Base-by-base conservation (phyloP, 306 rosid species). In the Medicago ruthenica region DNA sequence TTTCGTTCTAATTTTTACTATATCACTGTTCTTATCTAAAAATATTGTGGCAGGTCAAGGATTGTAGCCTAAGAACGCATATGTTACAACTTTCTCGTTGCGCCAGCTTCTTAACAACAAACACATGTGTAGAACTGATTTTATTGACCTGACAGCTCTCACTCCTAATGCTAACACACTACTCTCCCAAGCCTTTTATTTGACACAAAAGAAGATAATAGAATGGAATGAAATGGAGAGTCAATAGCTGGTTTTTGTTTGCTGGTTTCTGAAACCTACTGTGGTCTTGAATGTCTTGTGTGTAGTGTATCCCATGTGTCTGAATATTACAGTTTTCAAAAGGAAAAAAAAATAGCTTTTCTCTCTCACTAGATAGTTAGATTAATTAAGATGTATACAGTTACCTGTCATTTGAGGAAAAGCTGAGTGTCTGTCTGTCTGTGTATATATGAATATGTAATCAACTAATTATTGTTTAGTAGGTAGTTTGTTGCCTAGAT, bases 61-160 rank as follows among this genome's bases (percentile, higher is more conserved):
- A 92, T 71, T 92, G 96, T 88, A 92, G 96, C 89, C 79, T 92
- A 82, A 79, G 96, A 92, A 88, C 97, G 2, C 97, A 92, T 81
- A 67, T 63, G 76, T 80, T 89, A 84, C 97, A 92, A 84, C 84
- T 88, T 67, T 80, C 85, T 66, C 89, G 88, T 8, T 8, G 87
- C 87, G 42, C 87, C 88, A 75, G 88, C 88, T 69, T 84, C 89
- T 89, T 82, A 90, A 89, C 90, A 77, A 88, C 18, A 48, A 48
- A 48, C 91, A 87, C 90, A 60, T 87, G 93, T 85, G 88, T 90
- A 92, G 93, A 86, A 86, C 85, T 90, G 96, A 90, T 90, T 84
- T 78, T 75, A 70, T 81, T 90, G 88, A 90, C 89, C 40, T 90
- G 88, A 90, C 89, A 34, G 71, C 88, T 87, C 51, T 65, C 72